Evolutionary conservation across 257 asterid genomes (phyloP).

Genomic region (Solanum gracilifrons): DNA sequence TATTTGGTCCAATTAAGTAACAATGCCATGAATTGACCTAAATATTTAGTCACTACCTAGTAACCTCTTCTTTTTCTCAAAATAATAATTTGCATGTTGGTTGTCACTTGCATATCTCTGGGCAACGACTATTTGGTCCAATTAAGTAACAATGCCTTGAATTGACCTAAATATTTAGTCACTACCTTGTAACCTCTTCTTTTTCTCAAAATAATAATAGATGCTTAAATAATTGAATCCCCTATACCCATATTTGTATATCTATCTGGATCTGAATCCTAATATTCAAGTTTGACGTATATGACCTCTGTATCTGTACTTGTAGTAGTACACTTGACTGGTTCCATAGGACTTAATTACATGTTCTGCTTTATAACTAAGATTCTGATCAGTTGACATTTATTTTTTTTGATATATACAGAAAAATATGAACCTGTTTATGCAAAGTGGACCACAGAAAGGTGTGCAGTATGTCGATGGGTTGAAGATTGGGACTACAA

Average conservation of each 20-base stretch:
- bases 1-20: neutral
- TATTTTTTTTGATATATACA: conserved; percentile 12
- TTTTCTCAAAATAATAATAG: neutral
- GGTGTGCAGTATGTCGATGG: conserved; percentile 99
- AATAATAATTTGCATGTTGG: neutral
- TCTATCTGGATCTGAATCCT: neutral
- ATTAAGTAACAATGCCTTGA: neutral
- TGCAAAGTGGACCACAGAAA: conserved; percentile 97
- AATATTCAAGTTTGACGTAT: neutral
- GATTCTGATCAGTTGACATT: neutral
- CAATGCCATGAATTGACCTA: neutral
- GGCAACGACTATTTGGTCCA: neutral
- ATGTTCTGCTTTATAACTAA: neutral
- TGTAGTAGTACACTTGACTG: neutral
- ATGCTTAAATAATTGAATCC: neutral
- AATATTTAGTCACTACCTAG: neutral
- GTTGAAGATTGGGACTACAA: conserved; percentile 99
- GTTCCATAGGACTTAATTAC: neutral
- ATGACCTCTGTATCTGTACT: neutral
- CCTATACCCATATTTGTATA: neutral
- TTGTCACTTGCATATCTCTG: neutral
- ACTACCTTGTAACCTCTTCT: neutral
- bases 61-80: neutral
- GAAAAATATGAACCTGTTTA: conserved; percentile 85
- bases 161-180: neutral